Evolutionary conservation across 2,329 filamentous ascomycete species (phyloP), one percentile per base, ranked within the genome.

Genomic region (Rhynchosporium agropyri): DNA sequence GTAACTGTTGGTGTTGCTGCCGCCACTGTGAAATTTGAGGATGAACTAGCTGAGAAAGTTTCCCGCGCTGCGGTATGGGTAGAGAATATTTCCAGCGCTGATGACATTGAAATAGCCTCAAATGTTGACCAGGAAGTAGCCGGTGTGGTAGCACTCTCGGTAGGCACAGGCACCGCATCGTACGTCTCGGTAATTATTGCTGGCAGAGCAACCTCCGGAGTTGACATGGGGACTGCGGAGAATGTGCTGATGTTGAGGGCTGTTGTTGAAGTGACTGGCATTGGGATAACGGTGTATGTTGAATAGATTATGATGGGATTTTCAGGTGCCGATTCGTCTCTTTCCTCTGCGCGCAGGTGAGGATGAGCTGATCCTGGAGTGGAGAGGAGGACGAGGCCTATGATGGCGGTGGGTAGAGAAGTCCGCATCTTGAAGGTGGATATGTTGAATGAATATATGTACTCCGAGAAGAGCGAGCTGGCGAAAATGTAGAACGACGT

Each of bases 341-440:
- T 15, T 33, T n/a, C 38, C 26, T 40, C 50, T 7, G 26, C 38
- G 29, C 45, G 45, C 46, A 54, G 63, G 9, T 49, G 51, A n/a
- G 10, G 33, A 51, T 56, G 61, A 38, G 69, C 66, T 48, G 58
- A 58, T 20, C 62, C 46, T 26, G 51, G 20, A 36, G 65, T 29
- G 50, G 67, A 67, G 29, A 70, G 54, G 45, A 66, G 55, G 29
- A 70, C 45, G 13, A 68, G 42, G 20, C 69, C 68, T 48, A 62
- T 56, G 59, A 70, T 64, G 61, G 66, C 68, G 10, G 60, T 57
- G 54, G 62, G 51, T 28, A 67, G 42, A 28, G 65, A 65, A 12
- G 58, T 68, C 64, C 66, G 61, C 69, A 70, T 71, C 42, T 56
- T 66, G 61, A 63, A 20, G 20, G 20, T 20, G 20, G 20, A 20